Conservation (phyloP, 2,329 filamentous ascomycete genomes). For the Aspergillus transmontanensis region DNA sequence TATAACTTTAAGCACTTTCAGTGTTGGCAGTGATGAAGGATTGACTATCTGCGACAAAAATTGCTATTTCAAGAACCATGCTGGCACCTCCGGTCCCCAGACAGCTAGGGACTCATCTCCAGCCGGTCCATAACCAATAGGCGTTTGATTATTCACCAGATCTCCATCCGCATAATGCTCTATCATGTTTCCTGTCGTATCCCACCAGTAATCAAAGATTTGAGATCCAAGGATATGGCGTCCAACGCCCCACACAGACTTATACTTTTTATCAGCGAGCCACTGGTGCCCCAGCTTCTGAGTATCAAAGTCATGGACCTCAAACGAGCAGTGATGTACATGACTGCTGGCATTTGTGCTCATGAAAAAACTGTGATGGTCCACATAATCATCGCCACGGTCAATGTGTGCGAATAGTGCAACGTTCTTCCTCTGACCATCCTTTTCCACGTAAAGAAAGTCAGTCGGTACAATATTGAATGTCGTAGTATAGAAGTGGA, state of each 20-base stretch:
- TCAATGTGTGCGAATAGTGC: too few species aligned
- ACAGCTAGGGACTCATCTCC: conserved; percentile 37
- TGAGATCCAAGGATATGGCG: conserved; percentile 21
- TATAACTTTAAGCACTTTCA: too few species aligned
- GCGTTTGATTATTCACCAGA: conserved; percentile 27
- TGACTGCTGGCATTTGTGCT: conserved; percentile 34
- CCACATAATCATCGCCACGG: conserved; percentile 36
- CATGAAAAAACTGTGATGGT: conserved; percentile 59
- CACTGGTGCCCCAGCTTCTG: conserved; percentile 57
- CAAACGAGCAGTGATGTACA: conserved; percentile 55
- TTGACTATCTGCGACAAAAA: too few species aligned
- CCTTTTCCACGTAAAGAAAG: too few species aligned
- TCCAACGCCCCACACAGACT: conserved; percentile 25
- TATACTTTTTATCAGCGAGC: conserved; percentile 50
- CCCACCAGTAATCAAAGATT: conserved; percentile 24
- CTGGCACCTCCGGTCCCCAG: conserved; percentile 40
- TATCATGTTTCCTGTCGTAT: conserved; percentile 17
- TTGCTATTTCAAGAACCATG: too few species aligned
- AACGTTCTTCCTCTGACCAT: too few species aligned
- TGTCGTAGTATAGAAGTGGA: too few species aligned
- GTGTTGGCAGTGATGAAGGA: too few species aligned
- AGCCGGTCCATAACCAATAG: conserved; percentile 35
- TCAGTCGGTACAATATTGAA: too few species aligned
- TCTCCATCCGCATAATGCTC: conserved; percentile 23
- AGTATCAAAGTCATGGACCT: conserved; percentile 56